Conservation (phyloP, 208 protist species). For the Crithidia thermophila region DNA sequence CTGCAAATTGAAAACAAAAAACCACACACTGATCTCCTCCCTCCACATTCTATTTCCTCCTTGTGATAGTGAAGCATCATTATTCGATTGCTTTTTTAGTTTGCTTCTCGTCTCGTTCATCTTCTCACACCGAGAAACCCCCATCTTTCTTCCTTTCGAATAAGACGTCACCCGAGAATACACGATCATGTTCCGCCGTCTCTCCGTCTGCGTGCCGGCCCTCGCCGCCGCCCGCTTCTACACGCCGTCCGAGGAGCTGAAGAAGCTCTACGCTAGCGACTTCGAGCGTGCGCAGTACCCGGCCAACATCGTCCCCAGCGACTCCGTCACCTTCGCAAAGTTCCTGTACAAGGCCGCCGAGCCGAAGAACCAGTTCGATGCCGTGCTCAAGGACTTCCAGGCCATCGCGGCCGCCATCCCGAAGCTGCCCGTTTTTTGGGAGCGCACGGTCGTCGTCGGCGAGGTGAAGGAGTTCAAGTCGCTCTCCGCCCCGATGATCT, state of each 20-base stretch:
- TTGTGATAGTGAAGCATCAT: slow-evolving; percentile 7
- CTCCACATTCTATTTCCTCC: background rate
- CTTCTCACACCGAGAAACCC: background rate
- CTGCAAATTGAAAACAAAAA: too few species aligned
- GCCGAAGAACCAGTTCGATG: slow-evolving; percentile 63
- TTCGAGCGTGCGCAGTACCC: slow-evolving; percentile 85
- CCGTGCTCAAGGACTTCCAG: slow-evolving; percentile 81
- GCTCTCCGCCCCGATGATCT: slow-evolving; percentile 75
- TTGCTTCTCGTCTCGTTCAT: background rate
- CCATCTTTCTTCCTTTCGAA: slow-evolving; percentile 15
- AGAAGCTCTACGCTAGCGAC: slow-evolving; percentile 89
- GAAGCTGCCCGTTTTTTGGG: slow-evolving; percentile 90
- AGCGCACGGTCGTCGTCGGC: slow-evolving; percentile 72
- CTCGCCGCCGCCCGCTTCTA: slow-evolving; percentile 71
- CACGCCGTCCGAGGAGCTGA: slow-evolving; percentile 84
- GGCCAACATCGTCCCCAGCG: slow-evolving; percentile 83
- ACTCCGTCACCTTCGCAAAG: slow-evolving; percentile 89
- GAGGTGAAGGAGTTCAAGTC: slow-evolving; percentile 83
- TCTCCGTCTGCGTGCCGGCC: slow-evolving; percentile 45
- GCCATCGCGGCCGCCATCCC: slow-evolving; percentile 61
- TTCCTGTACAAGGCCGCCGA: slow-evolving; percentile 91
- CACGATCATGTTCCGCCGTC: slow-evolving; percentile 79
- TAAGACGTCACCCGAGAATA: background rate
- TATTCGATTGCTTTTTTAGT: slow-evolving; percentile 1
- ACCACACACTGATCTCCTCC: too few species aligned